Base-by-base conservation (phyloP, 352 stramenopile genomes). In the Globisporangium viniferum region DNA sequence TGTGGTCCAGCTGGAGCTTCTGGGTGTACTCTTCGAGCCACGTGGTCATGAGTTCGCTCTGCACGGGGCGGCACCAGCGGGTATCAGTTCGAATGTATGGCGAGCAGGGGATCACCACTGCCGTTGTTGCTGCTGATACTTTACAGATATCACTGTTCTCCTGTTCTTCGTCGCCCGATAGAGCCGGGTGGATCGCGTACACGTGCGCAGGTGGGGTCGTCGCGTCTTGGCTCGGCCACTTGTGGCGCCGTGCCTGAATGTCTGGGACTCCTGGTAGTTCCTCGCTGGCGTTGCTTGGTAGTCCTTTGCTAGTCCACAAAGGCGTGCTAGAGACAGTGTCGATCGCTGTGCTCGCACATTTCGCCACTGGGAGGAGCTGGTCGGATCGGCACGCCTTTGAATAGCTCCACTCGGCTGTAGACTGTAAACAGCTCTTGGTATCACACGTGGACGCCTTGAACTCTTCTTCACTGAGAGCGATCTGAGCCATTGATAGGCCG, bases 401-500 rank as follows among this genome's bases (percentile, higher is more conserved):
- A 29, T 57, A 61, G 62, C 35, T 35, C 48, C 51, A 61, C 2
- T 12, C 36, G 12, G 10, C 36, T 44, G 53, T 18, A 24, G 41
- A 4, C 20, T 1, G 10, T 24, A 27, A 64, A 54, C 66, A 78
- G 2, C 70, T 54, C 18, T 67, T 69, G 5, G 57, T 31, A 0
- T 36, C 66, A 46, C 74, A 80, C 1, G 5, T 7, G 1, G 69
- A 70, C 1, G 41, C 61, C 48, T 72, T 39, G 49, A 63, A 81
- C 62, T 78, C 66, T 5, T 68, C 64, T 3, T 76, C 48, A 1
- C 71, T 75, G 2, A 81, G 48, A 4, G 66, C 66, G 54, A 78
- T 67, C 46, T 77, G 58, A 14, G 67, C 67, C 75, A 81, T 79
- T 20, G 73, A 74, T 20, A 55, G 29, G 0, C 70, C 67, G 9